Evolutionary conservation across 108 stramenopile genomes (phyloP), one percentile per base, ranked within the genome.

Genomic region (Pseudonitzschia delicatissima): DNA sequence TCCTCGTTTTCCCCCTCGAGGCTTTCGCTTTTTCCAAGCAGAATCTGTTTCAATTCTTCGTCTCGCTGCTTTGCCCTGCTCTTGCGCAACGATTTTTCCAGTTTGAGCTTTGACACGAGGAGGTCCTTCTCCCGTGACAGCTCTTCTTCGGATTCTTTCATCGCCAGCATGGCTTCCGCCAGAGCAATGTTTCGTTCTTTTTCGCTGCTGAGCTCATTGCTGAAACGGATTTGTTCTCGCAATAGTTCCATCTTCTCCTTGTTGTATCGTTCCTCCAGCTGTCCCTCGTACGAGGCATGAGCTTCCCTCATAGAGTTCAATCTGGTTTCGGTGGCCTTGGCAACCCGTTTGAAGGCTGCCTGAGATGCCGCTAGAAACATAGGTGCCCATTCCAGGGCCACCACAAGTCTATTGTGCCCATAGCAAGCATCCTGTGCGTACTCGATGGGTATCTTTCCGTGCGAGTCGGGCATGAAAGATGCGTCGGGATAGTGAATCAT

Each of bases 131-230:
- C 40, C 15, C 15, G 6, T 13, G 17, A 12, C 13, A 53, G 34
- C 2, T 27, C 29, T 8, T 17, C 1, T 33, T 62, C 34, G 3
- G 26, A n/a, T n/a, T 42, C 25, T 31, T 62, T 55, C 66, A 18
- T 25, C 25, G 42, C 35, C 50, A 74, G 9, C 20, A 76, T 28
- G 5, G 8, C 15, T 36, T 64, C 62, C 8, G 63, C 68, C 33
- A 76, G 39, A 15, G 45, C 6, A 57, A 62, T 60, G 27, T 76
- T 76, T 25, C 74, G 68, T 44, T 68, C 67, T 49, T 69, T 76
- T 62, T 76, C 74, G 5, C 29, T 20, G 11, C 68, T 55, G 21
- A 76, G 49, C 12, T 68, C 66, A 21, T 76, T 44, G 28, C 50
- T 63, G 28, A 49, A 60, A 40, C 57, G 50, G 2, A 75, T 28